Evolutionary conservation across 352 stramenopile genomes (phyloP), one percentile per base, ranked within the genome.

Genomic region (Pythium myriotylum): DNA sequence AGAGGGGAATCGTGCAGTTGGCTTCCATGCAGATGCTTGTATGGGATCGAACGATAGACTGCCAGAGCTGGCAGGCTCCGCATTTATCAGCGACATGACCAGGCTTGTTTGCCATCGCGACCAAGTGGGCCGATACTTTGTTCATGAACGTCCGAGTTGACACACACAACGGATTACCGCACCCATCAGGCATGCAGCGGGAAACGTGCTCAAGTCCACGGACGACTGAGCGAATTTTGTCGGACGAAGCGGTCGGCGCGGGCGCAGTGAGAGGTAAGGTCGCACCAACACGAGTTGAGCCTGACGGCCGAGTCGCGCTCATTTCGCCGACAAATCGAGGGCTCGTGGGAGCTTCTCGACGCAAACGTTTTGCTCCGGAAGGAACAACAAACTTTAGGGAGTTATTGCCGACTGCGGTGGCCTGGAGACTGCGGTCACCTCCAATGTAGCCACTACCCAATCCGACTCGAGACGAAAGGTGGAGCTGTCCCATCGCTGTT

Each of bases 181-280:
- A 73, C 1, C 65, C 65, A 6, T 16, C 47, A 1, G 65, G 65
- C 33, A 16, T 12, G 43, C 65, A 73, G 23, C 59, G 59, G 4
- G 65, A 62, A 12, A 73, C 50, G 19, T 73, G 65, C 17, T 73
- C 59, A 1, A 73, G 43, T 13, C 65, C 65, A 20, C 65, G 59
- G 17, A 68, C 58, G 8, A 73, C 65, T 0, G 65, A 73, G 40
- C 54, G 65, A 22, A 73, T 68, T 50, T 73, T 73, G 26, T 68
- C 65, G 24, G 50, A 52, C 32, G 65, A 67, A 16, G 65, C 58
- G 10, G 29, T 35, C 29, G 29, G 29, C 0, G 46, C 39, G 6
- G 41, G 41, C 4, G 55, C 42, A 6, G 56, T 14, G 7, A 58
- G 26, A 39, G 54, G 41, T 26, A 47, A 37, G 17, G 56, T 33